A percentile compares a stretch with the other conserved stretches of the same genome.
These are phyloP conservation scores for Aspergillus tanneri DNA, from an alignment of 2,329 filamentous ascomycete species.

Conservation along the genomic window DNA sequence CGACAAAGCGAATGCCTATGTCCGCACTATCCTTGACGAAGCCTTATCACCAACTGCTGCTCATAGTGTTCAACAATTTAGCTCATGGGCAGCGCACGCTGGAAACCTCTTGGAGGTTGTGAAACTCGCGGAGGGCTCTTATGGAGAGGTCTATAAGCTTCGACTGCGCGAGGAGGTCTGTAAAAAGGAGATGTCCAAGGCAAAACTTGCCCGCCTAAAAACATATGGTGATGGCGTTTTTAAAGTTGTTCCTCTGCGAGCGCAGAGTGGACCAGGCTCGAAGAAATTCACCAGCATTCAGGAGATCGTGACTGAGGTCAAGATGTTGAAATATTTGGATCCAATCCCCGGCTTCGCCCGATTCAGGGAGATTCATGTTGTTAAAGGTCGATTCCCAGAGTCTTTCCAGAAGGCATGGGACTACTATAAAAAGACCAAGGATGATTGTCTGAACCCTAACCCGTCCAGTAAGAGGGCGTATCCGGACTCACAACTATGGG, in stretches of 20 bases:
- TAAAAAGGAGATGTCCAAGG: constrained; percentile 37
- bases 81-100: constrained; percentile 40
- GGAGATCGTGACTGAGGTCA: constrained; percentile 52
- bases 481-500: constrained; percentile 59
- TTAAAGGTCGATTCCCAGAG: constrained; percentile 56
- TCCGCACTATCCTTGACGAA: constrained; percentile 38
- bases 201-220: constrained; percentile 38
- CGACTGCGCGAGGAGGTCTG: constrained; percentile 40
- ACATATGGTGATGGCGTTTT: constrained; percentile 47
- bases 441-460: constrained; percentile 55
- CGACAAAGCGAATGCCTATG: constrained; percentile 36
- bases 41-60: constrained; percentile 37
- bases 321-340: constrained; percentile 58
- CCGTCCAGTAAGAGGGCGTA: constrained; percentile 56
- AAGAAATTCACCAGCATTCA: constrained; percentile 47
- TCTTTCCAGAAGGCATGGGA: constrained; percentile 51
- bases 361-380: constrained; percentile 58
- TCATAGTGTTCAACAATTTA: constrained; percentile 40
- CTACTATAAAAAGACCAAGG: constrained; percentile 41
- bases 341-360: constrained; percentile 62
- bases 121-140: constrained; percentile 66
- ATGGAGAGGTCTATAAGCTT: constrained; percentile 64
- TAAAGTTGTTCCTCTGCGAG: constrained; percentile 50
- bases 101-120: constrained; percentile 47
- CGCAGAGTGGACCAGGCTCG: constrained; percentile 41